Evolutionary conservation across 805 yeast species (phyloP).

Genomic region (Barnettozyma californica): DNA sequence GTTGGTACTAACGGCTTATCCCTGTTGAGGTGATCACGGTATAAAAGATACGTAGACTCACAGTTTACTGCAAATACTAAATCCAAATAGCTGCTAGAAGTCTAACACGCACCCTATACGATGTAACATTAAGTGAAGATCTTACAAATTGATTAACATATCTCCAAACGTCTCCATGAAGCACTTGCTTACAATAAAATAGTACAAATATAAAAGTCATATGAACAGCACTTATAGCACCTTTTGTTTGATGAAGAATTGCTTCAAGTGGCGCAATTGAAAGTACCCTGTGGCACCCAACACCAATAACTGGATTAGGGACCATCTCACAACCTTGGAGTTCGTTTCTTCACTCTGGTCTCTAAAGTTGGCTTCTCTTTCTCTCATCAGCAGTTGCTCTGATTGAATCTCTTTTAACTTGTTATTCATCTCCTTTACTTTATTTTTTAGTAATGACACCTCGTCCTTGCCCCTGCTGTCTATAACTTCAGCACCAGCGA

Average conservation of each 20-base stretch:
- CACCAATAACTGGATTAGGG: conserved; percentile 63
- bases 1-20: background rate
- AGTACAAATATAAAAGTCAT: no score
- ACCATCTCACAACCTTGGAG: conserved; percentile 66
- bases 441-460: conserved; percentile 46
- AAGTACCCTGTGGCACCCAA: conserved; percentile 64
- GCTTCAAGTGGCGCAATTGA: conserved; percentile 72
- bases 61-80: no score
- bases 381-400: conserved; percentile 60
- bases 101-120: no score
- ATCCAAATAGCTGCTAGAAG: no score
- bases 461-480: conserved; percentile 58
- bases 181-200: no score
- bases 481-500: conserved; percentile 59
- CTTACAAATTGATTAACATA: no score
- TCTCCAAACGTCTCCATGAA: no score
- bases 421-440: conserved; percentile 50
- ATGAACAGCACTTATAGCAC: conserved; percentile 56
- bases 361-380: conserved; percentile 71
- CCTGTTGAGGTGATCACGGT: no score
- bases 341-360: conserved; percentile 75
- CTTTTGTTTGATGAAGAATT: conserved; percentile 84
- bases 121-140: no score
- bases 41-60: no score
- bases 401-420: conserved; percentile 53